These are phyloP conservation scores for Teunomyces cretensis DNA, from an alignment of 805 yeast species.

Conservation along the genomic window DNA sequence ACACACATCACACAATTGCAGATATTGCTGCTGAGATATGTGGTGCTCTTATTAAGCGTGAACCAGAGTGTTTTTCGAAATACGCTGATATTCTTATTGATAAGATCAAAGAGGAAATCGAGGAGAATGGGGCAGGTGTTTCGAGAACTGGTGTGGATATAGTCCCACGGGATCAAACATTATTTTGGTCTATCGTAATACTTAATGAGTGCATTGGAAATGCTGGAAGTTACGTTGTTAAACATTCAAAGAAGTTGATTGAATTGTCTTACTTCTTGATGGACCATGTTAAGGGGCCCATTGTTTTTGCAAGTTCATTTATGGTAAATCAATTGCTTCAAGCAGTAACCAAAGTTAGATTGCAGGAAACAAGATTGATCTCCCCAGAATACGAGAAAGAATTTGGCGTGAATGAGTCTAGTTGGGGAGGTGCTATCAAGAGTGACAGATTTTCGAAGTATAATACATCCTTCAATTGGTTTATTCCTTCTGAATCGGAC, in stretches of 20 bases:
- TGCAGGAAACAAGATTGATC: slow-evolving; percentile 55
- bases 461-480: slow-evolving; percentile 70
- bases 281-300: slow-evolving; percentile 60
- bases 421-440: slow-evolving; percentile 79
- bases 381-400: slow-evolving; percentile 42
- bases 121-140: slow-evolving; percentile 78
- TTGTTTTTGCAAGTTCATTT: slow-evolving; percentile 58
- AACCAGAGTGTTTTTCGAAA: slow-evolving; percentile 47
- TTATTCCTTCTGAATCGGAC: slow-evolving; percentile 58
- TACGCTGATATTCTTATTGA: slow-evolving; percentile 46
- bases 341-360: slow-evolving; percentile 59
- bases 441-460: slow-evolving; percentile 46
- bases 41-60: slow-evolving; percentile 68
- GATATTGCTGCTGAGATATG: slow-evolving; percentile 70
- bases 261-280: slow-evolving; percentile 47
- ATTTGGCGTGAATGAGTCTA: slow-evolving; percentile 44
- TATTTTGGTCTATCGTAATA: slow-evolving; percentile 69
- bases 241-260: slow-evolving; percentile 43
- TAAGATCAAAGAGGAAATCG: slow-evolving; percentile 63
- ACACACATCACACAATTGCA: slow-evolving; percentile 58
- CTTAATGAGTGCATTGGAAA: slow-evolving; percentile 70
- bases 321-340: slow-evolving; percentile 67
- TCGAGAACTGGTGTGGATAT: slow-evolving; percentile 65
- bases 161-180: slow-evolving; percentile 72
- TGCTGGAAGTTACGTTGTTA: slow-evolving; percentile 53